Evolutionary conservation across 305 asterid species (phyloP), one percentile per base, ranked within the genome.

Genomic region (Fraxinus platypoda): DNA sequence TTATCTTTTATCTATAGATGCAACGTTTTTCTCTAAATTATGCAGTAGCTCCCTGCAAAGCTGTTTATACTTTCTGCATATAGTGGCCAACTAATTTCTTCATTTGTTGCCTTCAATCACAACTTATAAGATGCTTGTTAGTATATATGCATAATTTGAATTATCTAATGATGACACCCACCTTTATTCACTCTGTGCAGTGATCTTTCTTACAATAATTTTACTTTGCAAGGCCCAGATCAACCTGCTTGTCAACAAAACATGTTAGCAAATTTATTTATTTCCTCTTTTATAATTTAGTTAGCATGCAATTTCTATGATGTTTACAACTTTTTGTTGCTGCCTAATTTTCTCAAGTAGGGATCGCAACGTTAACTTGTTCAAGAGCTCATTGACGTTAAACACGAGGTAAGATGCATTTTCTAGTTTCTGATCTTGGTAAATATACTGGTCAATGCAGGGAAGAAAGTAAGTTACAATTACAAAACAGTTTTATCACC

Each of bases 141-240:
- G 28, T 19, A 1, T 5, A 13, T 13, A 8, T 37, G 26, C 59
- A 17, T 75, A 35, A 8, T 15, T 78, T 78, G 9, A 52, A 8
- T 81, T 28, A 54, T 70, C 80, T 71, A 21, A 59, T 54, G 34
- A 80, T 83, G 78, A 84, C 66, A 86, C 77, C 81, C 83, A 74
- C 76, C 74, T 41, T 81, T 83, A 6, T 76, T 85, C 75, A 19
- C 85, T 74, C 72, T 78, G 7, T 83, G 88, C 97, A 95, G 99
- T 85, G 99, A 95, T 88, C 97, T 95, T 81, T 94, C 99, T 23
- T 93, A 92, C 93, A 95, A 95, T 81, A 95, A 95, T 84, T 94
- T 95, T 81, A 92, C 97, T 19, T 89, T 89, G 92, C 92, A 88
- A 90, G 97, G 93, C 83, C 89, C 92, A 7, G 95, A 88, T n/a